Evolutionary conservation across 164 flowering plant species (phyloP).

Genomic region (Tetrastigma voinierianum): DNA sequence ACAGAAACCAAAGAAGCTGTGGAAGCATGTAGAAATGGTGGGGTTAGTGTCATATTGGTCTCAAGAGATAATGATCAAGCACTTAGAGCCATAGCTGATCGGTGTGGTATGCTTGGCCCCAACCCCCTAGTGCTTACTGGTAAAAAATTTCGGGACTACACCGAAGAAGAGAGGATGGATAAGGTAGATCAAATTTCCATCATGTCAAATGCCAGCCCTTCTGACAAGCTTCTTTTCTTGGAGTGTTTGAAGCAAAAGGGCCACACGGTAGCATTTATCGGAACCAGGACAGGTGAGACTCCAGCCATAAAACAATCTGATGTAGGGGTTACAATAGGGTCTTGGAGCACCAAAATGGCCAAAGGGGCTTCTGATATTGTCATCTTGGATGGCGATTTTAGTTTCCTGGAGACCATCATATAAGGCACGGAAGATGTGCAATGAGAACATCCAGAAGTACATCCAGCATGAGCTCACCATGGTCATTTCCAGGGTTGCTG

Average conservation of each 20-base stretch:
- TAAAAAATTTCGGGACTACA: constrained; percentile 10
- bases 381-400: neutral
- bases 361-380: neutral
- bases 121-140: constrained; percentile 14
- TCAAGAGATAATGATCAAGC: constrained; percentile 7
- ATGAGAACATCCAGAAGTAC: constrained; percentile 1
- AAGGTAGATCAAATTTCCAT: constrained; percentile 10
- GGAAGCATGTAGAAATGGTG: constrained; percentile 7
- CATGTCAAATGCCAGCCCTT: constrained; percentile 12
- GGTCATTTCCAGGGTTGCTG: neutral
- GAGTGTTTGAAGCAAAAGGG: constrained; percentile 19
- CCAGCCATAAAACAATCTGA: constrained; percentile 23
- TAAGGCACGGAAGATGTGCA: neutral
- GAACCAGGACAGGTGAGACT: constrained; percentile 16
- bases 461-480: constrained; percentile 3
- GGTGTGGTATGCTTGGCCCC: neutral
- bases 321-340: neutral
- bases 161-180: constrained; percentile 10
- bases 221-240: constrained; percentile 10
- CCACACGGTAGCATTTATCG: constrained; percentile 17
- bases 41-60: constrained; percentile 14
- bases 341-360: neutral
- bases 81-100: neutral
- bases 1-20: constrained; percentile 9
- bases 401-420: neutral